Conservation (phyloP, 768 basidiomycete genomes). For the Russula sp. region DNA sequence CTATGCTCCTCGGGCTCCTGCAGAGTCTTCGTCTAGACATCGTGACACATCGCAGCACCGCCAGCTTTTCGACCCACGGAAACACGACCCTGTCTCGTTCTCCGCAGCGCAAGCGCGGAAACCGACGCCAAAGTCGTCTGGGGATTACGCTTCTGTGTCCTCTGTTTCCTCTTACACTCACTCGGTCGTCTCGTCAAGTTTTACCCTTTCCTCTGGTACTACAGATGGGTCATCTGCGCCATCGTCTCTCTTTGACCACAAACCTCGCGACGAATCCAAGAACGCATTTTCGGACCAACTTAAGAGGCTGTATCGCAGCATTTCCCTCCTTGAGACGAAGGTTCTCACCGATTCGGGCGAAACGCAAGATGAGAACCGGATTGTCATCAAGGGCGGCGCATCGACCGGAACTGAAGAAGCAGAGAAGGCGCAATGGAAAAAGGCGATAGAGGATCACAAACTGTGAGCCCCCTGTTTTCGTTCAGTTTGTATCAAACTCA, state of each 20-base stretch:
- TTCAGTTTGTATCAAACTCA: conserved; percentile 4
- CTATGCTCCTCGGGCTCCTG: conserved; percentile 34
- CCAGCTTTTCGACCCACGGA: conserved; percentile 81
- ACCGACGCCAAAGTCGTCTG: conserved; percentile 51
- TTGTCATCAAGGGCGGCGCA: conserved; percentile 27
- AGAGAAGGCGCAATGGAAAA: conserved; percentile 72
- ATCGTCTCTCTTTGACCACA: conserved; percentile 60
- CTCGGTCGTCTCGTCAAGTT: conserved; percentile 57
- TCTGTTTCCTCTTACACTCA: conserved; percentile 70
- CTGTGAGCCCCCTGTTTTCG: conserved; percentile 43
- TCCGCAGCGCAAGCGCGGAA: conserved; percentile 47
- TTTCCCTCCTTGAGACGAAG: conserved; percentile 72
- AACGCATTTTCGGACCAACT: conserved; percentile 69
- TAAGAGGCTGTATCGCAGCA: conserved; percentile 76
- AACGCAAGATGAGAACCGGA: conserved; percentile 40
- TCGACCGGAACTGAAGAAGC: conserved; percentile 44
- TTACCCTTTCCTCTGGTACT: conserved; percentile 66
- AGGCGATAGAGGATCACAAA: conserved; percentile 74
- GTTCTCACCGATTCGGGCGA: conserved; percentile 55
- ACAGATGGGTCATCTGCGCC: conserved; percentile 71
- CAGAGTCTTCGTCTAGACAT: conserved; percentile 30
- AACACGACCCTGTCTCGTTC: conserved; percentile 89
- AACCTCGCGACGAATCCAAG: conserved; percentile 38
- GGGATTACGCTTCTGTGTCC: conserved; percentile 66
- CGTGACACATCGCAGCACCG: conserved; percentile 33